Evolutionary conservation across 78 protist genomes (phyloP), one percentile per base, ranked within the genome.

Genomic region (Dictyostelium brefeldianum): DNA sequence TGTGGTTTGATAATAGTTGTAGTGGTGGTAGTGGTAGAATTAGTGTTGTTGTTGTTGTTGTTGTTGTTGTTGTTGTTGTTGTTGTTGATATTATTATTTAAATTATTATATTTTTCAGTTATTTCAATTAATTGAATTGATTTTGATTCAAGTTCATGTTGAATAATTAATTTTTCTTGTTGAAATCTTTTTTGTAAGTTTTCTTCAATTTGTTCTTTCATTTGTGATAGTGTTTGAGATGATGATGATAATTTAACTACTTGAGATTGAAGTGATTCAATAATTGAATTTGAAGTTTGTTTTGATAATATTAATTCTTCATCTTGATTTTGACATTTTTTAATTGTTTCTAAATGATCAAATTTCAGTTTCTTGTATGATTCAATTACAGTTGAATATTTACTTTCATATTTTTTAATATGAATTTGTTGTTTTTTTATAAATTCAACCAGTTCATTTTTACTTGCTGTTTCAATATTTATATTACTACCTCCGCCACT

Each of bases 361-460:
- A 71, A 80, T 65, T 90, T 90, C 12, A 80, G 10, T 53, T 81
- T 90, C 90, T 83, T 83, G 11, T 83, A 83, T 5, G 90, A 50
- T 22, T 83, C 90, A 54, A 83, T 73, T 15, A 67, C 62, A n/a
- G 74, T 79, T 22, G 64, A 64, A 70, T 50, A 80, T 22, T 57
- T 70, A 27, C 7, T 53, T 43, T 90, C 95, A 8, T 69, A 18
- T 43, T 80, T 90, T 65, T 90, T 90, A 62, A 74, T 71, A 54
- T 80, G 89, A 10, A 77, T 4, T 56, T 80, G 73, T 54, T 90
- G 89, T 71, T 90, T 90, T 74, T 90, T 90, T 36, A 90, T 67
- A 51, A 90, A 90, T 4, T 80, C 89, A 15, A 81, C 47, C 29
- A 90, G 43, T 11, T 90, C 95, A 36, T 90, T 89, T 56, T 89